Evolutionary conservation across 192 early-diverging fungal genomes (phyloP), one percentile per base, ranked within the genome.

Genomic region (Ambispora gerdemannii): DNA sequence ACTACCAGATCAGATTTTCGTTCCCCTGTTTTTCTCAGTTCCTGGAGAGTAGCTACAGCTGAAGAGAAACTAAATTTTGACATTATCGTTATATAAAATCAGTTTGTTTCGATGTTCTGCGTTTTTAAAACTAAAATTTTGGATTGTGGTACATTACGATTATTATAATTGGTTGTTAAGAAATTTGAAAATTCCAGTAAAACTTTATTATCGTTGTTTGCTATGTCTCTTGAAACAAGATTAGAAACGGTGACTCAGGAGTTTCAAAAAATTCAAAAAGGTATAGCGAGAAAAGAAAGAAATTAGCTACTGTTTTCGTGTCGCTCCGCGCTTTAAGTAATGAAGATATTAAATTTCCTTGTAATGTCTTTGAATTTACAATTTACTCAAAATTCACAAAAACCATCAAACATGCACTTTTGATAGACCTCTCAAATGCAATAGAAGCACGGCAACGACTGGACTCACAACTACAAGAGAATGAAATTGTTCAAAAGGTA

Each of bases 401-500:
- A n/a, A n/a, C n/a, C n/a, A n/a, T n/a, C n/a, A n/a, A n/a, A n/a
- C n/a, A n/a, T n/a, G n/a, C n/a, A n/a, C n/a, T n/a, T n/a, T n/a
- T n/a, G n/a, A n/a, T 70, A 94, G 95, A 97, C 47, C 86, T 91
- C 62, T 60, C 86, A 32, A 89, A 86, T 71, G 87, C 87, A 25
- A 88, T 96, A 24, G 78, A 82, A 51, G 86, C 82, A 63, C 85
- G 91, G 50, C 88, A 92, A 69, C 88, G 88, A 70, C 84, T 98
- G 19, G 94, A 98, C 72, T 96, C 97, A 28, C 97, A 98, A 77
- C 82, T 95, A 36, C 91, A 95, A 67, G 97, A 98, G 67, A 98
- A 98, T 81, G 92, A 94, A 74, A 68, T 93, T 67, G 95, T 98
- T 15, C 81, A 91, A 66, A 90, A 91, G 75, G 90, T 92, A 79